A percentile compares a stretch with the other conserved stretches of the same genome.
Evolutionary conservation across 768 basidiomycete species (phyloP).

Genomic region (Rhizopogon roseolus): DNA sequence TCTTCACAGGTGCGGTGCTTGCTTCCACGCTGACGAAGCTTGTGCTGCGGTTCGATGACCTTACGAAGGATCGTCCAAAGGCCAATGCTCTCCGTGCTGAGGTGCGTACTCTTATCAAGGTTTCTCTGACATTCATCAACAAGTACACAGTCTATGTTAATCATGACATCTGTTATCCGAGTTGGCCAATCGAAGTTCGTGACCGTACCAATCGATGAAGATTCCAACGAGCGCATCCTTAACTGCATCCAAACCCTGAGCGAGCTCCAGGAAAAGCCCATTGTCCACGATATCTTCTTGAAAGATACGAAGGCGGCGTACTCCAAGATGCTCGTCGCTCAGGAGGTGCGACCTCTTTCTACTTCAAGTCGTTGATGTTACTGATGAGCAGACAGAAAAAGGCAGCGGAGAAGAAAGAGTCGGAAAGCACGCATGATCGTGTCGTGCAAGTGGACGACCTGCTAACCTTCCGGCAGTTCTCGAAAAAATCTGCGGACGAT

Average conservation of each 20-base stretch:
- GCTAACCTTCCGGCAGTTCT: conserved; percentile 89
- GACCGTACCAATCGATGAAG: conserved; percentile 94
- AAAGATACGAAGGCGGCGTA: conserved; percentile 89
- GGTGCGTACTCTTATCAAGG: conserved; percentile 33
- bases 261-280: conserved; percentile 55
- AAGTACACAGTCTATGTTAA: conserved; percentile 74
- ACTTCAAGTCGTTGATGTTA: not conserved
- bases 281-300: conserved; percentile 69
- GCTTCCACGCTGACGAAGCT: conserved; percentile 88
- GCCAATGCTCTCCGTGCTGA: conserved; percentile 83
- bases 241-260: conserved; percentile 94
- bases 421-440: conserved; percentile 59
- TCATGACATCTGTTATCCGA: conserved; percentile 96
- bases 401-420: conserved; percentile 85
- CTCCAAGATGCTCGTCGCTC: conserved; percentile 91
- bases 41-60: conserved; percentile 65
- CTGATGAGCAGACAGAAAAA: conserved; percentile 55
- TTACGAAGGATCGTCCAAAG: conserved; percentile 45
- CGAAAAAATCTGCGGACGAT: conserved; percentile 84
- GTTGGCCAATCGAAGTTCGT: conserved; percentile 97
- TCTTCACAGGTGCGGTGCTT: conserved; percentile 93
- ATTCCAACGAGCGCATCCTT: conserved; percentile 93
- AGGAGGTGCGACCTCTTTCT: conserved; percentile 57
- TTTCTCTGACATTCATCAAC: not conserved
- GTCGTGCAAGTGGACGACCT: conserved; percentile 93